A percentile compares a stretch with the other conserved stretches of the same genome.
These are phyloP conservation scores for Euphorbia schlechtendalii DNA, from an alignment of 441 rosid genomes.

Conservation along the genomic window DNA sequence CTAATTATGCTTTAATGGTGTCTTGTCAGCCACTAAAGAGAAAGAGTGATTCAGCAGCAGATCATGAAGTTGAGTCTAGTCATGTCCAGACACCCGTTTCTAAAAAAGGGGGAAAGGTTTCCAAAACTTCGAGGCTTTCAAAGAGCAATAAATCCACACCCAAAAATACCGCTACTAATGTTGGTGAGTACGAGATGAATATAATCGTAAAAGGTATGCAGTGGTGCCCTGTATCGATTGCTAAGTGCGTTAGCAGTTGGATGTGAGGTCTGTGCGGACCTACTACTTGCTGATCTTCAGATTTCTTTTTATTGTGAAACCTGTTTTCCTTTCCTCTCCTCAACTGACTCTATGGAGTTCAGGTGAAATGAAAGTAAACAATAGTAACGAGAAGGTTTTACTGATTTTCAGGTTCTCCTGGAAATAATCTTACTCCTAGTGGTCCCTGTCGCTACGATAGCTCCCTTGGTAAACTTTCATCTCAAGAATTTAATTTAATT, in stretches of 20 bases:
- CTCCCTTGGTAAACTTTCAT: constrained; percentile 62
- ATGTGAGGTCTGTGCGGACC: not conserved
- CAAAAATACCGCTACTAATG: constrained; percentile 52
- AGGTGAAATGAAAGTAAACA: constrained; percentile 14
- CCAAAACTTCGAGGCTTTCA: constrained; percentile 49
- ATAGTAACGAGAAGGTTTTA: constrained; percentile 21
- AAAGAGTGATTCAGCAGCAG: constrained; percentile 55
- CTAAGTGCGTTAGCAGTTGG: constrained; percentile 6
- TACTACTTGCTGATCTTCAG: not conserved
- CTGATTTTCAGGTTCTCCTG: constrained; percentile 80
- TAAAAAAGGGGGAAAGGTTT: constrained; percentile 66
- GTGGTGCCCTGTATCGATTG: constrained; percentile 8
- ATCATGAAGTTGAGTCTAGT: constrained; percentile 47
- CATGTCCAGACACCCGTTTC: constrained; percentile 73
- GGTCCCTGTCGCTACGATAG: constrained; percentile 99
- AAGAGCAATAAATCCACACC: constrained; percentile 54
- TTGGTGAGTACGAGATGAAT: constrained; percentile 43
- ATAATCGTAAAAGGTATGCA: not conserved
- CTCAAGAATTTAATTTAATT: constrained; percentile 26
- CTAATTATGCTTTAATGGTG: constrained; percentile 21
- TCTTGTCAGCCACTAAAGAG: constrained; percentile 57
- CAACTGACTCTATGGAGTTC: constrained; percentile 18
- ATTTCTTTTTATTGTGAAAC: constrained; percentile 22
- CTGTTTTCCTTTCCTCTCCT: not conserved
- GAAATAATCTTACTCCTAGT: constrained; percentile 65